Conservation (phyloP, 192 early-diverging fungal species). For the Umbelopsis vinacea region DNA sequence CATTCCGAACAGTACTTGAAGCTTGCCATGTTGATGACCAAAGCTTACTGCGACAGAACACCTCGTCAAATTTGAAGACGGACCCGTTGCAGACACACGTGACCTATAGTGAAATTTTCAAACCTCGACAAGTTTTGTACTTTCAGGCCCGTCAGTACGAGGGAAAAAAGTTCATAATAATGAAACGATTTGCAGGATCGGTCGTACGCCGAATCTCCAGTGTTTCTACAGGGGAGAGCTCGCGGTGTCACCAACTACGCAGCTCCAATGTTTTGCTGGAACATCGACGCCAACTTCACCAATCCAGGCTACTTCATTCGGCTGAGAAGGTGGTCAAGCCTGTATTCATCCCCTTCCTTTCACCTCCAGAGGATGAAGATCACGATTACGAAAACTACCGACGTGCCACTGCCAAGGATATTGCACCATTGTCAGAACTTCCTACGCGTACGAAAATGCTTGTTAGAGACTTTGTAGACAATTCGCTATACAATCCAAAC, state of each 20-base stretch:
- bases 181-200: conserved; percentile 14
- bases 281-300: not conserved
- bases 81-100: not conserved
- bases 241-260: not conserved
- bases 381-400: conserved; percentile 49
- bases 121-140: not conserved
- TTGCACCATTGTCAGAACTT: conserved; percentile 38
- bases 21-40: conserved; percentile 44
- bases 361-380: conserved; percentile 40
- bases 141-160: not conserved
- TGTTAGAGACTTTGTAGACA: conserved; percentile 89
- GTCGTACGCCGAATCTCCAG: not conserved
- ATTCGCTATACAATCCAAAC: conserved; percentile 93
- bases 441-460: conserved; percentile 72
- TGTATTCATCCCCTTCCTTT: conserved; percentile 31
- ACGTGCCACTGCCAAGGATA: conserved; percentile 53
- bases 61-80: not conserved
- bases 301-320: not conserved
- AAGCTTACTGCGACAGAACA: not conserved
- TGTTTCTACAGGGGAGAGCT: not conserved
- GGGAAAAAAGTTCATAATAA: not conserved
- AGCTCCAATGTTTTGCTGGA: not conserved
- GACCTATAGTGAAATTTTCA: not conserved
- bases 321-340: conserved; percentile 12
- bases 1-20: conserved; percentile 60